Conservation (phyloP, 2,329 filamentous ascomycete genomes). For the Fusarium sp. region DNA sequence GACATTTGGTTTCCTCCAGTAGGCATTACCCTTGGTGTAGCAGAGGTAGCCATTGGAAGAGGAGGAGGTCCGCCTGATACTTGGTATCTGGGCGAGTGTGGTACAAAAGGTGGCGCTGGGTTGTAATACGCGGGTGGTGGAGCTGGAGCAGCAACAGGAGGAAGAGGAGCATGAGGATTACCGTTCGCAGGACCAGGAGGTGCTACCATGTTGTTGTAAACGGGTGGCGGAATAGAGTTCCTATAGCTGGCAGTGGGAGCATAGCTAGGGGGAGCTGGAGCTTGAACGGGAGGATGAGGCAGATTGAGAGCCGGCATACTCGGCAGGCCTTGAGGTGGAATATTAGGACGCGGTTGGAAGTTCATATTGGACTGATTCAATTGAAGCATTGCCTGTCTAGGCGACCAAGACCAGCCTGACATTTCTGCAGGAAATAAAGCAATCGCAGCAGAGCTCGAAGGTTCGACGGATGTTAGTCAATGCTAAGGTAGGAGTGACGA, state of each 20-base stretch:
- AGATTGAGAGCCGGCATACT: constrained; percentile 23
- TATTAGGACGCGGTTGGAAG: background rate
- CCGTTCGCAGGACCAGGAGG: background rate
- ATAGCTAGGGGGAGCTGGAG: background rate
- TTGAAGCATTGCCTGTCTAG: constrained; percentile 33
- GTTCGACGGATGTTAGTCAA: constrained; percentile 6
- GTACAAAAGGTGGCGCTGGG: constrained; percentile 25
- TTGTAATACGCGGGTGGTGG: constrained; percentile 16
- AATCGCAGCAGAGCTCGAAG: background rate
- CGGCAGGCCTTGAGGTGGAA: constrained; percentile 2
- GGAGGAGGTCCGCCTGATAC: background rate
- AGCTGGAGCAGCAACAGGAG: background rate
- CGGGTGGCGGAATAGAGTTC: constrained; percentile 3
- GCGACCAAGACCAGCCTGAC: constrained; percentile 38
- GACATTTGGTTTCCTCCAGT: background rate
- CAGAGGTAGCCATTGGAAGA: background rate
- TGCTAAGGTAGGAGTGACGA: constrained; percentile 2
- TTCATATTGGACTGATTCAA: constrained; percentile 14
- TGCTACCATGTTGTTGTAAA: background rate
- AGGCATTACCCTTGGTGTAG: background rate
- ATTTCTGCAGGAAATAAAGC: constrained; percentile 3
- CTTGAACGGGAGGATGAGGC: constrained; percentile 4
- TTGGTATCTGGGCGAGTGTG: constrained; percentile 1
- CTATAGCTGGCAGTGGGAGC: background rate
- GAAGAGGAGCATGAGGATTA: background rate